A percentile compares a stretch with the other conserved stretches of the same genome.
Conservation (phyloP, 202 grass and related monocot genomes). For the Cymbopogon flexuosus region DNA sequence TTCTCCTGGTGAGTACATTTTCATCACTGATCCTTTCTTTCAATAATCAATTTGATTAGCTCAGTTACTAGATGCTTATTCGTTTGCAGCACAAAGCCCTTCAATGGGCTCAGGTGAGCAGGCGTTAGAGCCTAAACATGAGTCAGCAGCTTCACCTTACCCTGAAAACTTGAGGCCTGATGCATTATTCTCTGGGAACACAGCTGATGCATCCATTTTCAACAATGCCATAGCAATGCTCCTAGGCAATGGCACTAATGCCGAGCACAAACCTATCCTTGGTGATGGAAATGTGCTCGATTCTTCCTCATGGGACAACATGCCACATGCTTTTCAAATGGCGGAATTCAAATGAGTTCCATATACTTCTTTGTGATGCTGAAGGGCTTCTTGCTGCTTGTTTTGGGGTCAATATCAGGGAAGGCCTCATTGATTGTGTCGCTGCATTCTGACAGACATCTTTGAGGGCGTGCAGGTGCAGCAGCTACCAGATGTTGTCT, state of each 20-base stretch:
- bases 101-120: constrained; percentile 43
- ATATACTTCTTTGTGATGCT: neutral
- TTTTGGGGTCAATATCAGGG: constrained; percentile 25
- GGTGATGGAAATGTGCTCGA: constrained; percentile 23
- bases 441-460: constrained; percentile 18
- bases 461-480: constrained; percentile 29
- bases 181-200: constrained; percentile 50
- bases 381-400: constrained; percentile 16
- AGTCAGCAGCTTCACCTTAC: constrained; percentile 41
- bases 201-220: constrained; percentile 45
- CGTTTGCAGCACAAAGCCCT: constrained; percentile 42
- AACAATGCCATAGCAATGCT: constrained; percentile 63
- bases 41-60: neutral
- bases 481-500: constrained; percentile 17
- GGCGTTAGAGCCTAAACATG: constrained; percentile 22
- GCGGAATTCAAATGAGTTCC: constrained; percentile 49
- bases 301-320: constrained; percentile 57
- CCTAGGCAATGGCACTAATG: constrained; percentile 50
- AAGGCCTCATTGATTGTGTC: constrained; percentile 20
- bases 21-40: neutral
- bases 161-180: constrained; percentile 61
- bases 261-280: constrained; percentile 38
- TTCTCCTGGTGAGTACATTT: constrained; percentile 50
- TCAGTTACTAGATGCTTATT: constrained; percentile 20
- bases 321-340: constrained; percentile 61